Evolutionary conservation across 129 eudicot species (phyloP), one percentile per base, ranked within the genome.

Genomic region (Flaveria robusta): DNA sequence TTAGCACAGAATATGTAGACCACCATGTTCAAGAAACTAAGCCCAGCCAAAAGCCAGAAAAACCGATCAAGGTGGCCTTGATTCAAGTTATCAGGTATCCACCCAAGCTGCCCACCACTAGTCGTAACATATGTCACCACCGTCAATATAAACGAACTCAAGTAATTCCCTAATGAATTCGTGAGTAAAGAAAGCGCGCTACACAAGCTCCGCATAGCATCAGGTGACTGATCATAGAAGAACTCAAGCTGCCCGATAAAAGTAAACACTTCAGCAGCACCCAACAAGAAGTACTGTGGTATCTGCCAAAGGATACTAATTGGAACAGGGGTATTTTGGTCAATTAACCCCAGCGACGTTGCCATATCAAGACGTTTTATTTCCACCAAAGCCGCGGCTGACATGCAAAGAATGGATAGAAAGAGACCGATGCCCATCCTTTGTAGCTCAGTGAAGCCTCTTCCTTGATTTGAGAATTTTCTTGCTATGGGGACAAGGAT

Each of bases 351-450:
- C 9, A 86, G 88, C 12, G 87, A 86, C 5, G 66, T 31, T 26
- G 94, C 96, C 7, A 86, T 50, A 41, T 81, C 79, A 14, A 93
- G 86, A 19, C 97, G 86, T 55, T 62, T 76, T 26, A 87, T 82
- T 77, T 93, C 97, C n/a, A 93, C 87, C 66, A 93, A n/a, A 29
- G 92, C 97, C 4, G 98, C 98, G n/a, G 92, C 89, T 0, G 92
- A 79, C 98, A 93, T 90, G 87, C 92, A 81, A 1, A 90, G 71
- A n/a, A 90, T 62, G 9, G 97, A 90, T 18, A 93, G 39, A 68
- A 93, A 85, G 43, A 90, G 97, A 56, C 97, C 98, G 42, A 93
- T 90, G 11, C 98, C 97, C 89, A 93, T 90, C 12, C 98, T 67
- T 69, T 88, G 98, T 6, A 93, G 79, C 74, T 93, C 96, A 0